Evolutionary conservation across 495 filamentous ascomycete genomes (phyloP), one percentile per base, ranked within the genome.

Genomic region (Cladorrhinum samala): DNA sequence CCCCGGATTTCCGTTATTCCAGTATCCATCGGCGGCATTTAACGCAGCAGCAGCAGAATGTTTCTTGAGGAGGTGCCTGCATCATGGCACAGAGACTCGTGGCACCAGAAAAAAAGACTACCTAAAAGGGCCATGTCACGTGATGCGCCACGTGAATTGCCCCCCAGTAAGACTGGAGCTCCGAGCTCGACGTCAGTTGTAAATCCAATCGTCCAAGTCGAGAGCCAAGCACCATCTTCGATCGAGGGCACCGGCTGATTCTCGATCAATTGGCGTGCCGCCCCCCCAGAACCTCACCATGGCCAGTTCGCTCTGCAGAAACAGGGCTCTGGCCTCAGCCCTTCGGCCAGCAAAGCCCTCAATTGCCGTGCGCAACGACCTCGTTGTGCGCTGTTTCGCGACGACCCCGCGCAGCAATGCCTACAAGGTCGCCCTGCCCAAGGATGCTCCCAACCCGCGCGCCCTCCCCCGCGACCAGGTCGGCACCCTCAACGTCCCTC

Each of bases 361-460:
- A 25, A 49, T 62, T 37, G 52, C 37, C 13, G 51, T 53, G 40
- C 62, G 62, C 30, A 62, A 48, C 39, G 57, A 64, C 18, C 52
- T 50, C 54, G 57, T 63, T 27, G 64, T 68, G 60, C 79, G 81
- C 54, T 75, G 74, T 60, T 81, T 85, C 66, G 74, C 81, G 46
- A 78, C 75, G 47, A 73, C 81, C 58, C 44, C 52, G 53, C 57
- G 55, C 54, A 52, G 53, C 51, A 66, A 61, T 56, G 72, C 55
- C 54, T 49, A 55, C 51, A 66, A 61, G 55, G 72, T 80, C 57
- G 80, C 59, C 45, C 39, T 82, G 49, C 77, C 81, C 57, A 79
- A 79, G 68, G 75, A 79, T 33, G 71, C 78, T 38, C 78, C 83
- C 21, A 92, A 92, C 71, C 79, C 87, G 74, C 81, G 86, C 77